Evolutionary conservation across 352 stramenopile genomes (phyloP), one percentile per base, ranked within the genome.

Genomic region (Phytophthora agathidicida): DNA sequence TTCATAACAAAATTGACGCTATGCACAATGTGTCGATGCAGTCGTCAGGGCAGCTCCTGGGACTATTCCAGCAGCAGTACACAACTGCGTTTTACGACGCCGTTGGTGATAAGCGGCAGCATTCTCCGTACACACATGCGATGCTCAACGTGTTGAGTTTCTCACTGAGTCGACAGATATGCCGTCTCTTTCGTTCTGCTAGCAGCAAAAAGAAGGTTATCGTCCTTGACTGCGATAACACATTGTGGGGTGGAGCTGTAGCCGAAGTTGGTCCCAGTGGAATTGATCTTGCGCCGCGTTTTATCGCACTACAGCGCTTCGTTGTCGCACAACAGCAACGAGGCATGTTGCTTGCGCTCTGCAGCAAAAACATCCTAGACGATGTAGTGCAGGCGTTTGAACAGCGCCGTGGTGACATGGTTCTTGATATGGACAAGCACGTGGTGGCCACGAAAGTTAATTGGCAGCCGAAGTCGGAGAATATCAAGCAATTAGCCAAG

Each of bases 191-290:
- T 35, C 70, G 65, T 27, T 38, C 23, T 2, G 17, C 55, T 14
- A 73, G 53, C 19, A 64, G 59, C 31, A 47, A 23, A 11, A 86
- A 88, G 32, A 89, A 92, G 71, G 79, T 88, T n/a, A 66, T 92
- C 31, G 80, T 89, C 19, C 71, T 92, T 2, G 83, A 92, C 52
- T 92, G 83, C 46, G 83, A 93, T 51, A 88, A 93, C 41, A 93
- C 83, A 3, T 41, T 93, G 2, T 93, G 83, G 83, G 68, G 77
- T 19, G 80, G 83, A 2, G 76, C 80, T 0, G 73, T 89, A 14
- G 81, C 83, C 0, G 83, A 92, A 54, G 43, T 89, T 11, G 83
- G 80, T 2, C 35, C 65, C 0, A 36, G 51, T 0, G 63, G 53
- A 0, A 67, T 92, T 14, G 48, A 70, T 7, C 61, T 92, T 45